Evolutionary conservation across 2,329 filamentous ascomycete genomes (phyloP).

Genomic region (Aspergillus fructus): DNA sequence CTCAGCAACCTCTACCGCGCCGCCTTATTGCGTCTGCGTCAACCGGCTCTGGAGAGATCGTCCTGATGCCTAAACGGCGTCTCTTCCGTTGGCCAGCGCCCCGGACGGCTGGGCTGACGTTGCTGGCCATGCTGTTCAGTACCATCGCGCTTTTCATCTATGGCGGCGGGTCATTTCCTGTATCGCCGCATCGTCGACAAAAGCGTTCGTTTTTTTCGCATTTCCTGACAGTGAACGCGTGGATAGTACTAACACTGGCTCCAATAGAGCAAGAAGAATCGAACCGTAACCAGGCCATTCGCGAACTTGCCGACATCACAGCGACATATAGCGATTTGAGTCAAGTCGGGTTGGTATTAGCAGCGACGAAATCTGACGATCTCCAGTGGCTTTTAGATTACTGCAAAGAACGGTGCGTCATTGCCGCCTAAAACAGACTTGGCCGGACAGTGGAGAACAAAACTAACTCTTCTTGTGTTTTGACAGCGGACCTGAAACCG

Average conservation of each 20-base stretch:
- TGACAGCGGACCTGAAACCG: slow-evolving; percentile 13
- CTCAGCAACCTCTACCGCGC: neutral
- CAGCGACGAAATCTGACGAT: slow-evolving; percentile 19
- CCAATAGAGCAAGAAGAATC: slow-evolving; percentile 5
- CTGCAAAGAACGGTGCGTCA: slow-evolving; percentile 20
- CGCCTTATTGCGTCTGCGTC: neutral
- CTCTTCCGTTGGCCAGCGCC: slow-evolving; percentile 22
- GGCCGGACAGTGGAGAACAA: neutral
- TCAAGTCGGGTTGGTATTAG: slow-evolving; percentile 18
- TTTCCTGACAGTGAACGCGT: neutral
- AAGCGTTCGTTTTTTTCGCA: slow-evolving; percentile 8
- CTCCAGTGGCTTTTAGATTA: slow-evolving; percentile 22
- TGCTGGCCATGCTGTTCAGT: slow-evolving; percentile 17
- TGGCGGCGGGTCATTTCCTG: slow-evolving; percentile 8
- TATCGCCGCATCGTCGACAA: neutral
- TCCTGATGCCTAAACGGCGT: slow-evolving; percentile 18
- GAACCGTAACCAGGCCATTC: slow-evolving; percentile 13
- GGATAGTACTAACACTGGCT: slow-evolving; percentile 3
- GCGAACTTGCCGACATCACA: slow-evolving; percentile 19
- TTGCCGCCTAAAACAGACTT: neutral
- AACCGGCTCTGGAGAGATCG: slow-evolving; percentile 1
- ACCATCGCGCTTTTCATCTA: slow-evolving; percentile 15
- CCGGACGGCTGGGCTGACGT: slow-evolving; percentile 15
- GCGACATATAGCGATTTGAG: slow-evolving; percentile 15
- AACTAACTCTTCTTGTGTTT: neutral